Conservation (phyloP, 2,329 filamentous ascomycete genomes). For the Alternaria sp. region DNA sequence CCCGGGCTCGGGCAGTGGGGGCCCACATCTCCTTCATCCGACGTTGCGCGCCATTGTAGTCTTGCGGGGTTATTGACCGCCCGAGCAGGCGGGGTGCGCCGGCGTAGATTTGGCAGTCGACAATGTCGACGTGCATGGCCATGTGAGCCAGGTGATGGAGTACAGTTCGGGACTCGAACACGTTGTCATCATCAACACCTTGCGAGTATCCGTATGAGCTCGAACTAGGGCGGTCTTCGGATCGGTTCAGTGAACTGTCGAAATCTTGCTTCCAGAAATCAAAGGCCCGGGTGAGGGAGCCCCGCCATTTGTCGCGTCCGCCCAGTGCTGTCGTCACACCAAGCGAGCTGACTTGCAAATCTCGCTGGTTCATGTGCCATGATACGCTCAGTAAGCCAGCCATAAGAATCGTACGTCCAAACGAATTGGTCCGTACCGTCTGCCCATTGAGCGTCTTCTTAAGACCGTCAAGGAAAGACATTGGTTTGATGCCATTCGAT, state of each 20-base stretch:
- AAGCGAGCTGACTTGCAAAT: slow-evolving; percentile 87
- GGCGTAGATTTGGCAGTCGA: slow-evolving; percentile 97
- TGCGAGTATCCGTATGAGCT: slow-evolving; percentile 41
- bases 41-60: slow-evolving; percentile 78
- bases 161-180: slow-evolving; percentile 87
- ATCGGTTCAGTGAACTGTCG: slow-evolving; percentile 76
- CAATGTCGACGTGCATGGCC: slow-evolving; percentile 96
- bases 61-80: slow-evolving; percentile 79
- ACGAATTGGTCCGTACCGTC: slow-evolving; percentile 87
- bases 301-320: slow-evolving; percentile 89
- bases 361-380: slow-evolving; percentile 97
- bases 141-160: slow-evolving; percentile 95
- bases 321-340: slow-evolving; percentile 81
- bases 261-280: slow-evolving; percentile 95
- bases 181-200: slow-evolving; percentile 65
- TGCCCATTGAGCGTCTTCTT: slow-evolving; percentile 88
- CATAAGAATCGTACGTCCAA: slow-evolving; percentile 93
- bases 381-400: slow-evolving; percentile 89
- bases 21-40: slow-evolving; percentile 92
- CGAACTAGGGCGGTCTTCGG: slow-evolving; percentile 42
- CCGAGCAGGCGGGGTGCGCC: slow-evolving; percentile 85
- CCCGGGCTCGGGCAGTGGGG: slow-evolving; percentile 82
- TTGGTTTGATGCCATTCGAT: slow-evolving; percentile 81
- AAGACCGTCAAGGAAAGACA: slow-evolving; percentile 87
- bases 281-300: slow-evolving; percentile 83